phyloP scores from a whole-genome alignment of 805 yeast species.

The Cyberlindnera maclurae region DNA sequence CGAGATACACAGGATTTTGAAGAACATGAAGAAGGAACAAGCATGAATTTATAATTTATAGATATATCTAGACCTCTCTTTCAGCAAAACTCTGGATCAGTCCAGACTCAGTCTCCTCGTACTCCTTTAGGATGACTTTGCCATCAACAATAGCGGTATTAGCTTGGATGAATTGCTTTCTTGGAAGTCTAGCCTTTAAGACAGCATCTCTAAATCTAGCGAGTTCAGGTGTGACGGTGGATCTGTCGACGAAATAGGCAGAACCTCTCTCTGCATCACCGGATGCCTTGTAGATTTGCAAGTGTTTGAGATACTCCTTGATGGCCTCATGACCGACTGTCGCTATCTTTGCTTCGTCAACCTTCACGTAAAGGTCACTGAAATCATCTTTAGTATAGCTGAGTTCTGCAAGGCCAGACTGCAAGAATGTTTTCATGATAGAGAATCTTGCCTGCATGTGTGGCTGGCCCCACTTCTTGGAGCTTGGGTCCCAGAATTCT shows the following conservation, averaged over 20 bases:
- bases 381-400: slow-evolving; percentile 38
- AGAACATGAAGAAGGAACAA: not conserved
- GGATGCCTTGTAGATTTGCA: slow-evolving; percentile 75
- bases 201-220: slow-evolving; percentile 63
- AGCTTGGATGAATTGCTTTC: slow-evolving; percentile 80
- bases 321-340: slow-evolving; percentile 69
- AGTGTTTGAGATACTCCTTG: slow-evolving; percentile 58
- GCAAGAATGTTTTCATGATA: slow-evolving; percentile 66
- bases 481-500: slow-evolving; percentile 81
- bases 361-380: slow-evolving; percentile 51
- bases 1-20: slow-evolving; percentile 3
- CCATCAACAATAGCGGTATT: slow-evolving; percentile 46
- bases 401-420: slow-evolving; percentile 54
- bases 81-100: slow-evolving; percentile 74
- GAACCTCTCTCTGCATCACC: slow-evolving; percentile 65
- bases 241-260: slow-evolving; percentile 55
- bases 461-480: slow-evolving; percentile 88
- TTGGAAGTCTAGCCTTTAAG: slow-evolving; percentile 66
- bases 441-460: slow-evolving; percentile 93
- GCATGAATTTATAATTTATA: no score
- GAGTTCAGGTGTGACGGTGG: slow-evolving; percentile 58
- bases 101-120: slow-evolving; percentile 65
- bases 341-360: slow-evolving; percentile 57
- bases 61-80: slow-evolving; percentile 30
- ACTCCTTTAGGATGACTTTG: slow-evolving; percentile 55